Percentiles rank a stretch among this genome's conserved stretches.
These are phyloP conservation scores for Mortierella sp. DNA, from an alignment of 371 early-diverging fungal genomes.

Conservation along the genomic window DNA sequence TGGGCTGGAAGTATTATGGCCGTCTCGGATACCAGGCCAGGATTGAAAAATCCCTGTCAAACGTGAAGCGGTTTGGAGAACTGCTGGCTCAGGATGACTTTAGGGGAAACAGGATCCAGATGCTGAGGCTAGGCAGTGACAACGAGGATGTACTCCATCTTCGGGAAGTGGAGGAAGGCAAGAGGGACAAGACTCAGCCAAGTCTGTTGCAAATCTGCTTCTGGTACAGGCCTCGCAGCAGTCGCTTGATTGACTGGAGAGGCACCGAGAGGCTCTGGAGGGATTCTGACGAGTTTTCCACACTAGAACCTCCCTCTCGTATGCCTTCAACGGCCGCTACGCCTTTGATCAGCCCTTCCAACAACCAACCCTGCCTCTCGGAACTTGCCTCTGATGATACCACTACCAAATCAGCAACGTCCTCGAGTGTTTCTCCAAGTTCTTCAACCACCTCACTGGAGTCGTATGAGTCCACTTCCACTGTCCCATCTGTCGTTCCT, in stretches of 20 bases:
- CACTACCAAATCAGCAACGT: background rate
- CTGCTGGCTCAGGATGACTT: slow-evolving; percentile 39
- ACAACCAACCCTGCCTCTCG: slow-evolving; percentile 1
- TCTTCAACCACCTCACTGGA: slow-evolving; percentile 36
- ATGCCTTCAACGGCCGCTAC: background rate
- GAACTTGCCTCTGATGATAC: background rate
- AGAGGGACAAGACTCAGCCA: slow-evolving; percentile 22
- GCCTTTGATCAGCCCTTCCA: background rate
- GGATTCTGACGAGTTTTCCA: background rate
- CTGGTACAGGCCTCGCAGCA: slow-evolving; percentile 52
- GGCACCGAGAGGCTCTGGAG: slow-evolving; percentile 41
- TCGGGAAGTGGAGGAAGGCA: background rate
- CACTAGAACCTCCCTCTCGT: background rate
- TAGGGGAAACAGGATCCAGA: slow-evolving; percentile 39
- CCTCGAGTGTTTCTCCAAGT: slow-evolving; percentile 23
- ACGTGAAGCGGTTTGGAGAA: slow-evolving; percentile 46
- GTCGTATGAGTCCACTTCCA: slow-evolving; percentile 33
- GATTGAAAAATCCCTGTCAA: slow-evolving; percentile 50
- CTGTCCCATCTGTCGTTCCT: slow-evolving; percentile 17
- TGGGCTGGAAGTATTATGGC: slow-evolving; percentile 89
- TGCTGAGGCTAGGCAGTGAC: slow-evolving; percentile 48
- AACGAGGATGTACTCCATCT: background rate
- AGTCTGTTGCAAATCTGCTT: slow-evolving; percentile 54
- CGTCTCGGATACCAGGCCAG: slow-evolving; percentile 44
- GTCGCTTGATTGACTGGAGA: slow-evolving; percentile 52